Base-by-base conservation (phyloP, 805 yeast species). In the Candida qinlingensis region DNA sequence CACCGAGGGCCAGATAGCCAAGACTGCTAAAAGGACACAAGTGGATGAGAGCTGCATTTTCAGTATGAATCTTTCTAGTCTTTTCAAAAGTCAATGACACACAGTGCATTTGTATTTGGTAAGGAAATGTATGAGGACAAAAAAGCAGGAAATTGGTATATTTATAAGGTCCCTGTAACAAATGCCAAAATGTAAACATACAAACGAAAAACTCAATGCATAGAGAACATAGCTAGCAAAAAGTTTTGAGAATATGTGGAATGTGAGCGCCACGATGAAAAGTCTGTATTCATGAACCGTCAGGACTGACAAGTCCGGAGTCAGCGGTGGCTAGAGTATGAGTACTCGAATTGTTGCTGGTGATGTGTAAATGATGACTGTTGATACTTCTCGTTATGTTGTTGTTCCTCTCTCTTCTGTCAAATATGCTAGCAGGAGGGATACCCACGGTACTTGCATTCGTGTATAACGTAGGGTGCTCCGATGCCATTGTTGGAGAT, bases 371-470 rank as follows among this genome's bases (percentile, higher is more conserved):
- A 43, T 56, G 44, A 31, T 49, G 35, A 48, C 48, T 57, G 61
- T 52, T 48, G 55, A 51, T 51, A 49, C 54, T 39, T 29, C 40
- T 28, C 6, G 36, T 4, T 53, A 51, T 28, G 53, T 52, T 28
- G 54, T 48, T 31, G 57, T 49, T 28, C 52, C 59, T 30, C 45
- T 52, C 42, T 13, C 64, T 60, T 33, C 70, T 60, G 7, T 81
- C 88, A 67, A 81, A 67, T 8, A 83, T 80, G 54, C 85, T 79
- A n/a, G 87, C 85, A 0, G 90, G 89, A 1, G 89, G 80, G 13
- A 84, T 83, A 0, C 88, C 88, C 29, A 80, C 71, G 0, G 85
- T 79, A 44, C 85, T 79, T 25, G 87, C 79, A 54, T 80, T 83
- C 4, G 85, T 76, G 29, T 78, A 74, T 37, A 76, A 74, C 7